A percentile compares a stretch with the other conserved stretches of the same genome.
Conservation (phyloP, 2,329 filamentous ascomycete genomes). For the Stemphylium beticola region DNA sequence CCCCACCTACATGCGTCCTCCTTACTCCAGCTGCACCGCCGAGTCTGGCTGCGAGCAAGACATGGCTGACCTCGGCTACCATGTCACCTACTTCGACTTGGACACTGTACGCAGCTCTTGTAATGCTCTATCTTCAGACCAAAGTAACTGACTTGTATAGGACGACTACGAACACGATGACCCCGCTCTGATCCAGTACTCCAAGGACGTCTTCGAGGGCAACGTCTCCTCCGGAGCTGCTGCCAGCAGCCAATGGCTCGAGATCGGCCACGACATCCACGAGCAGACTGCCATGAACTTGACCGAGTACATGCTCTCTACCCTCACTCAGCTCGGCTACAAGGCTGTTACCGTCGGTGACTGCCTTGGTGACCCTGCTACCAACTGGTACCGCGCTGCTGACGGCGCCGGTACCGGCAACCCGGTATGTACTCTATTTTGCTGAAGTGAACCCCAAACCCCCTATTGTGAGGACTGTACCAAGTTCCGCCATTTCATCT, state of each 20-base stretch:
- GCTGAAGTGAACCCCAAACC: slow-evolving; percentile 8
- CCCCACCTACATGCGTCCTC: slow-evolving; percentile 61
- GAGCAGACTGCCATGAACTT: slow-evolving; percentile 53
- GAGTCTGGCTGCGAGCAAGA: slow-evolving; percentile 45
- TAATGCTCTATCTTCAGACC: neutral
- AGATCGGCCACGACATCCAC: slow-evolving; percentile 61
- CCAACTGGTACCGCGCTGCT: slow-evolving; percentile 57
- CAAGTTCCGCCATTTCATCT: slow-evolving; percentile 1
- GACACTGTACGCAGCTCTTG: slow-evolving; percentile 51
- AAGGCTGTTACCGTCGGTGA: slow-evolving; percentile 57
- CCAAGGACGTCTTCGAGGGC: slow-evolving; percentile 60
- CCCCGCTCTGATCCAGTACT: slow-evolving; percentile 57
- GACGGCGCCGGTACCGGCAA: slow-evolving; percentile 43
- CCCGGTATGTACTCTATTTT: neutral
- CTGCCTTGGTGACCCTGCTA: slow-evolving; percentile 53
- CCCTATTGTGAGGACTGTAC: neutral
- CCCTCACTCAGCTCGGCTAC: slow-evolving; percentile 47
- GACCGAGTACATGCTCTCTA: slow-evolving; percentile 53
- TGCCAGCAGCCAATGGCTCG: slow-evolving; percentile 43
- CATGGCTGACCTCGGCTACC: slow-evolving; percentile 60
- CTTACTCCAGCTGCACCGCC: slow-evolving; percentile 56
- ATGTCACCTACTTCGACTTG: slow-evolving; percentile 66
- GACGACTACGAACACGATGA: slow-evolving; percentile 65
- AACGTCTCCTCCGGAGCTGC: slow-evolving; percentile 49
- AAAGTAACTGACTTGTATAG: neutral